phyloP scores from a whole-genome alignment of 805 yeast species.

The Starmerella davenportii region DNA sequence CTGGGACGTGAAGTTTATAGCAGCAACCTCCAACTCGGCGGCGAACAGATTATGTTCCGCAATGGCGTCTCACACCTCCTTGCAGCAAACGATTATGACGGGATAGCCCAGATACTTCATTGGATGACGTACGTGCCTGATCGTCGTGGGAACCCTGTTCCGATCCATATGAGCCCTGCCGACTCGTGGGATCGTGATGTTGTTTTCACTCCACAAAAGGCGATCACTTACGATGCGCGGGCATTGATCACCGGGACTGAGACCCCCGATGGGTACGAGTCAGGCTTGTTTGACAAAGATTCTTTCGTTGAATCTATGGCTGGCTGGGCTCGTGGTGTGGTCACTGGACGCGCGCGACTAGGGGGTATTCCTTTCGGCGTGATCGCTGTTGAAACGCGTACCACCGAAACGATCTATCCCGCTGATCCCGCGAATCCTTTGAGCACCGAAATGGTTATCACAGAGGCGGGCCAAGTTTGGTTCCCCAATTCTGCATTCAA shows the following conservation, averaged over 20 bases:
- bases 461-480: constrained; percentile 99
- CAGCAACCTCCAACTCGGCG: constrained; percentile 94
- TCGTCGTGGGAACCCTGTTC: constrained; percentile 74
- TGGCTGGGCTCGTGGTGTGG: constrained; percentile 98
- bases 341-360: constrained; percentile 93
- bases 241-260: constrained; percentile 82
- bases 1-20: constrained; percentile 94
- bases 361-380: constrained; percentile 99
- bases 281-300: constrained; percentile 78
- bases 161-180: constrained; percentile 45
- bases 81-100: constrained; percentile 91
- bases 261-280: constrained; percentile 53
- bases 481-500: constrained; percentile 97
- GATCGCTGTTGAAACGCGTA: constrained; percentile 84
- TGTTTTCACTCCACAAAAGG: constrained; percentile 55
- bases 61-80: constrained; percentile 98
- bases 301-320: constrained; percentile 92
- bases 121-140: constrained; percentile 96
- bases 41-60: constrained; percentile 95
- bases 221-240: constrained; percentile 74
- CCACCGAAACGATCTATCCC: constrained; percentile 75
- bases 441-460: constrained; percentile 69
- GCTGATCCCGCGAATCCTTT: constrained; percentile 98
- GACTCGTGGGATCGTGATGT: constrained; percentile 92
- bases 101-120: constrained; percentile 81